Base-by-base conservation (phyloP, 805 yeast genomes). In the Starmerella cellae region DNA sequence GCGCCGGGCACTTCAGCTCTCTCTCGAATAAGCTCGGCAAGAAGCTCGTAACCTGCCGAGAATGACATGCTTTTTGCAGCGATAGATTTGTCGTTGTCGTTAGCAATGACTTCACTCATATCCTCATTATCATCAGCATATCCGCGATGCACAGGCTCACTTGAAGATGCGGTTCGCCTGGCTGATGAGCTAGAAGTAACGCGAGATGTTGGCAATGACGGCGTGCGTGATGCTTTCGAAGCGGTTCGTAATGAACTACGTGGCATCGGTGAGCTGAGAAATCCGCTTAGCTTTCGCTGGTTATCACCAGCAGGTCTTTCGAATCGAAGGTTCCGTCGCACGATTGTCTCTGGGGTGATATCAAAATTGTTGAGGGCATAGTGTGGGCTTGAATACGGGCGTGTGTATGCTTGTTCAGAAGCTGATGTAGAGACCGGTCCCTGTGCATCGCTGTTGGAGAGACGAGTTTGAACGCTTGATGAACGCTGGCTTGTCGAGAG, bases 11-110 rank as follows among this genome's bases (percentile, higher is more conserved):
- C 42, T 11, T n/a, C 16, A 17, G 22, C 30, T 32, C 46, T 35
- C 38, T 49, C 45, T 17, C 52, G 11, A 29, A 45, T 29, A n/a
- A 43, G 30, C 21, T 34, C 26, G 26, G 47, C 42, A 11, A 43
- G 43, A 4, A 19, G 33, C 35, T 35, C 37, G 37, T 35, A 43
- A 9, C 46, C 44, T 9, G 35, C 44, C 2, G 53, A 44, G 13
- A 50, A 40, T 11, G 53, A 43, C 22, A 43, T 28, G 21, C 50
- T 43, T 16, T 22, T 34, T 4, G 9, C 19, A 2, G 47, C 45
- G 16, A 43, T 46, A 8, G 34, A 16, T 11, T 14, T 20, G 13
- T 31, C 34, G 28, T n/a, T n/a, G n/a, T n/a, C n/a, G n/a, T n/a
- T n/a, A n/a, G n/a, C n/a, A n/a, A n/a, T n/a, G n/a, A n/a, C n/a